These are phyloP conservation scores for Perkinsus olseni DNA, from an alignment of 169 alveolate species.

Conservation along the genomic window DNA sequence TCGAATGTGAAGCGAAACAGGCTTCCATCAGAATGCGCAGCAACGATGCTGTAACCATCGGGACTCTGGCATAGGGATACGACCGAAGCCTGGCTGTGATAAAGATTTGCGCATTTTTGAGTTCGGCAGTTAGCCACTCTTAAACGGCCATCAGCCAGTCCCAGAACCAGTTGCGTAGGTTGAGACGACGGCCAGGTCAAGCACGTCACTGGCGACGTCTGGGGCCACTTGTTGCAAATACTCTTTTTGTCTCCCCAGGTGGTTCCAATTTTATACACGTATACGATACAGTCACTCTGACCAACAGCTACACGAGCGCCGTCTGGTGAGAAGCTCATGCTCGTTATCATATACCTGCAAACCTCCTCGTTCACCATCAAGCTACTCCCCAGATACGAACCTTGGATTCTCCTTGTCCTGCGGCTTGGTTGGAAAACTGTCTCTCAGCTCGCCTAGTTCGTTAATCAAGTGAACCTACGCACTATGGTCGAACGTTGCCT, in stretches of 20 bases:
- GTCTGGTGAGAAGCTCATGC: conserved; percentile 78
- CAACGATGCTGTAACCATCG: conserved; percentile 68
- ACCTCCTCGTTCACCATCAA: not conserved
- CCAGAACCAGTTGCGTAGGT: conserved; percentile 67
- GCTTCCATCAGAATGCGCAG: conserved; percentile 80
- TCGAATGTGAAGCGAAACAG: conserved; percentile 71
- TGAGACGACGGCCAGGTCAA: conserved; percentile 76
- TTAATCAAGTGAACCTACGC: conserved; percentile 60
- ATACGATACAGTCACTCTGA: conserved; percentile 72
- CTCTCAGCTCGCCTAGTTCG: conserved; percentile 68
- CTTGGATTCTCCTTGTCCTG: conserved; percentile 59
- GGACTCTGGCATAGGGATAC: conserved; percentile 67
- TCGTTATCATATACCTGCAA: conserved; percentile 64
- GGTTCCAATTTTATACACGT: conserved; percentile 75
- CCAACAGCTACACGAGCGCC: conserved; percentile 75
- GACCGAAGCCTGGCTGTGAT: conserved; percentile 62
- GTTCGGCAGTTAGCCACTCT: conserved; percentile 65
- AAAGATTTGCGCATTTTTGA: conserved; percentile 44
- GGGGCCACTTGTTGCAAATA: conserved; percentile 77
- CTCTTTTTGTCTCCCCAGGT: conserved; percentile 79
- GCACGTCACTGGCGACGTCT: conserved; percentile 75
- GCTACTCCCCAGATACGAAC: not conserved
- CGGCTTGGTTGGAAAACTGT: conserved; percentile 71
- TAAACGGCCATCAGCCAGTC: conserved; percentile 85
- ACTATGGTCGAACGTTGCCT: not conserved